Evolutionary conservation across 2,329 filamentous ascomycete genomes (phyloP), one percentile per base, ranked within the genome.

Genomic region (Zopfia rhizophila): DNA sequence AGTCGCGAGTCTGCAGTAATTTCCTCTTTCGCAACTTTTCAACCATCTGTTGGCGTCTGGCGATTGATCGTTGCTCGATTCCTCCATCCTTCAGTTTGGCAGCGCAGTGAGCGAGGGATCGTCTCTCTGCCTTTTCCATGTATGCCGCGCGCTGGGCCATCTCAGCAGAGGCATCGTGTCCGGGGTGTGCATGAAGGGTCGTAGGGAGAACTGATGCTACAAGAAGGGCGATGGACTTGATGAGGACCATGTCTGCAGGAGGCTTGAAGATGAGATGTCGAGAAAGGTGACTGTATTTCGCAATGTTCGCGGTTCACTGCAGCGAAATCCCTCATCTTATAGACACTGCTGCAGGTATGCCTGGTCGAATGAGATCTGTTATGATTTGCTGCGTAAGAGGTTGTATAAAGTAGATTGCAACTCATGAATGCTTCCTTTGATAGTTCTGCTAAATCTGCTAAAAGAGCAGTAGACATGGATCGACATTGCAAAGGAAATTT

Each of bases 31-130:
- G 68, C 29, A 77, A 61, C 12, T 61, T 53, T 45, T 69, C 56
- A 23, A 74, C 66, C 22, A 61, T 56, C 13, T 67, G 60, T 22
- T 66, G 65, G 32, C 74, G 72, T 29, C 75, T 70, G 48, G 72
- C 56, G 53, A 75, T 58, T 7, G 67, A 68, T 14, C 70, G 69
- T 24, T 63, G 46, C 52, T 72, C 65, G 18, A 73, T 53, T 10
- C 69, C 66, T 33, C 65, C 65, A 12, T 69, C 63, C 32, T 66
- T 59, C 31, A 69, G 58, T 5, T 66, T 69, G 51, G 62, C 66
- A 13, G 68, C 58, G 52, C 75, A 77, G 25, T 67, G 49, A 38
- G 53, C 61, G 4, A 77, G 59, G 13, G 48, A 70, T 36, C 69
- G 63, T 35, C 66, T 55, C 22, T 55, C 52, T 12, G 69, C 60